A percentile compares a stretch with the other conserved stretches of the same genome.
These are phyloP conservation scores for Dryas integrifolia DNA, from an alignment of 331 rosid species.

Conservation along the genomic window DNA sequence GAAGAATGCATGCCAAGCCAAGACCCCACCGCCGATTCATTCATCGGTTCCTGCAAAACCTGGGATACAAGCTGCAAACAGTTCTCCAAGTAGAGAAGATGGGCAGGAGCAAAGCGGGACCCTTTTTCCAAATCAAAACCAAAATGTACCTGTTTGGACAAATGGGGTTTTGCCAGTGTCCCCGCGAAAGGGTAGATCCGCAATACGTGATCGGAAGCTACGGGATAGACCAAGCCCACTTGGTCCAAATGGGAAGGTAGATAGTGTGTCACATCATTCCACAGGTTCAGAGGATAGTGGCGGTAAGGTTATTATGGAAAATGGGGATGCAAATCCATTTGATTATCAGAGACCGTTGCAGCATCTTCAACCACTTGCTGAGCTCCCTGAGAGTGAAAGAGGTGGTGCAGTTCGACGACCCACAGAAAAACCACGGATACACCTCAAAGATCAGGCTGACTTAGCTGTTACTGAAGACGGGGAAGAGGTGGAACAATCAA, in stretches of 20 bases:
- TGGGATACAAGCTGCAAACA: conserved; percentile 42
- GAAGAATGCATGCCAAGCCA: conserved; percentile 85
- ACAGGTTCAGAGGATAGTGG: conserved; percentile 58
- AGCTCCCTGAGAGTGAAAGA: conserved; percentile 59
- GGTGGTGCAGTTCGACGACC: conserved; percentile 44
- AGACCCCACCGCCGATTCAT: conserved; percentile 63
- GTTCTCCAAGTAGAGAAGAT: conserved; percentile 75
- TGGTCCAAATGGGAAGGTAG: conserved; percentile 90
- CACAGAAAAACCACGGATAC: conserved; percentile 53
- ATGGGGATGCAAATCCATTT: conserved; percentile 59
- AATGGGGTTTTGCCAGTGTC: conserved; percentile 75
- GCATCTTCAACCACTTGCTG: conserved; percentile 75
- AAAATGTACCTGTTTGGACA: conserved; percentile 59
- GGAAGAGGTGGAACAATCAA: conserved; percentile 60
- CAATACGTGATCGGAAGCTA: conserved; percentile 63
- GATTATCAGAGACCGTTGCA: conserved; percentile 77
- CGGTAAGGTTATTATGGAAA: conserved; percentile 57
- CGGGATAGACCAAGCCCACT: conserved; percentile 90
- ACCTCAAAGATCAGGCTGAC: conserved; percentile 45
- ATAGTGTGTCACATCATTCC: conserved; percentile 47
- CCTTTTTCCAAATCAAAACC: conserved; percentile 50
- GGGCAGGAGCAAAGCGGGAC: conserved; percentile 55
- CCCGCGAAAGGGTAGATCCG: conserved; percentile 66
- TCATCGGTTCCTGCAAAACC: conserved; percentile 48
- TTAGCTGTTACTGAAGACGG: conserved; percentile 51